A percentile compares a stretch with the other conserved stretches of the same genome.
Conservation (phyloP, 176 grass and related monocot species). For the Oryza brachyantha region DNA sequence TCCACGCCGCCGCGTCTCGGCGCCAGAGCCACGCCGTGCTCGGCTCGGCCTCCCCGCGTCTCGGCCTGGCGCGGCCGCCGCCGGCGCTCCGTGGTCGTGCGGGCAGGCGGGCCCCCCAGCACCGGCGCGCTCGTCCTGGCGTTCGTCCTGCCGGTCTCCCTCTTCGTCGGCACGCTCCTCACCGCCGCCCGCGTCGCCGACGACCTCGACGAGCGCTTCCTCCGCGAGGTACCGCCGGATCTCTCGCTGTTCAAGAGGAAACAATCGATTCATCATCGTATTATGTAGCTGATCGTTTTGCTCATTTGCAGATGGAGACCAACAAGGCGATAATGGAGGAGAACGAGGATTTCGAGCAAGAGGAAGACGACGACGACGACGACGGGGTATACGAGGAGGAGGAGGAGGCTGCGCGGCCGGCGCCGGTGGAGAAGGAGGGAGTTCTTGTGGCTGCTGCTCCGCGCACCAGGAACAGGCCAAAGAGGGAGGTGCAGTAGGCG, state of each 20-base stretch:
- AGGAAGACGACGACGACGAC: background rate
- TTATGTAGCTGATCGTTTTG: background rate
- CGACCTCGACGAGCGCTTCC: constrained; percentile 75
- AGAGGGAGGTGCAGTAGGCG: constrained; percentile 19
- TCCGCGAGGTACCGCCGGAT: constrained; percentile 52
- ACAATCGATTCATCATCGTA: background rate
- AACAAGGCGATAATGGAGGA: constrained; percentile 67
- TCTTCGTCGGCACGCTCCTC: constrained; percentile 71
- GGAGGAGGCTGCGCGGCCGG: background rate
- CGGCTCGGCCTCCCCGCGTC: background rate
- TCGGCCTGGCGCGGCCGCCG: background rate
- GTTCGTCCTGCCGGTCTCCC: constrained; percentile 80
- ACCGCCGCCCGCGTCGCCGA: constrained; percentile 57
- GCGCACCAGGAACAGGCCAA: constrained; percentile 60
- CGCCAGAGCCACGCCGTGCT: background rate
- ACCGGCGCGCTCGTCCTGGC: constrained; percentile 72
- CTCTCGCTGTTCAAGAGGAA: background rate
- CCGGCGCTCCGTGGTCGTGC: constrained; percentile 34
- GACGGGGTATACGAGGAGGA: background rate
- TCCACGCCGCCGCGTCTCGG: constrained; percentile 3
- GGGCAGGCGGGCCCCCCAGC: constrained; percentile 67
- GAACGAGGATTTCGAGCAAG: constrained; percentile 39
- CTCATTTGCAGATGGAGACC: constrained; percentile 47
- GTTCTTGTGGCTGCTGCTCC: constrained; percentile 27
- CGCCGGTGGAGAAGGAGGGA: constrained; percentile 30